These are phyloP conservation scores for Gloeopeniophorella convolvens DNA, from an alignment of 768 basidiomycete genomes.

Conservation along the genomic window DNA sequence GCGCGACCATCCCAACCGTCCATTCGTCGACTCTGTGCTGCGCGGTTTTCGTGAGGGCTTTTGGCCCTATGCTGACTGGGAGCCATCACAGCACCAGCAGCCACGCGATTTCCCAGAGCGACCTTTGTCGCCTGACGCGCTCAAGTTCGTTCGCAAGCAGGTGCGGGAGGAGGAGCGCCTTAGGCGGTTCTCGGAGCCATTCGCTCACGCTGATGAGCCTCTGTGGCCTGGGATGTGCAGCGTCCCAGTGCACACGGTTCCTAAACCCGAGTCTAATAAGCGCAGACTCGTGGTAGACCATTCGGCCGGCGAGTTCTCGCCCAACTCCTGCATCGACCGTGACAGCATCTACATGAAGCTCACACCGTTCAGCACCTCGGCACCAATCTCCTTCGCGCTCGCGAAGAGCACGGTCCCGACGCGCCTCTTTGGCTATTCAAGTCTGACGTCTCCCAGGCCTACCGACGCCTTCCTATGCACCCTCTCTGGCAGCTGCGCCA, in stretches of 20 bases:
- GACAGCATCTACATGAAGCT: too few relatives aligned
- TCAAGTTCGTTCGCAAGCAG: background rate
- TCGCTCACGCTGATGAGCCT: slow-evolving; percentile 33
- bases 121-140: background rate
- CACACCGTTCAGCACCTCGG: too few relatives aligned
- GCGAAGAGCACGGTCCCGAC: background rate
- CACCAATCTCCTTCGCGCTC: slow-evolving; percentile 4
- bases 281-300: too few relatives aligned
- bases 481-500: slow-evolving; percentile 31
- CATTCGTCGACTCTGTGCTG: slow-evolving; percentile 32
- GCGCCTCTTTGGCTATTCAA: slow-evolving; percentile 20
- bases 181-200: slow-evolving; percentile 24
- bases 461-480: slow-evolving; percentile 23
- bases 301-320: too few relatives aligned
- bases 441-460: slow-evolving; percentile 25
- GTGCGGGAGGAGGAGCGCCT: slow-evolving; percentile 19
- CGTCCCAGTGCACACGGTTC: slow-evolving; percentile 35
- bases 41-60: slow-evolving; percentile 33
- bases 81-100: slow-evolving; percentile 18
- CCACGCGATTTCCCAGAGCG: slow-evolving; percentile 23
- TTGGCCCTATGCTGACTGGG: slow-evolving; percentile 37
- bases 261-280: slow-evolving; percentile 24
- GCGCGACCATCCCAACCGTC: slow-evolving; percentile 31
- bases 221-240: too few relatives aligned
- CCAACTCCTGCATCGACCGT: too few relatives aligned